These are phyloP conservation scores for Coemansia sp. DNA, from an alignment of 192 early-diverging fungal genomes.

Conservation along the genomic window DNA sequence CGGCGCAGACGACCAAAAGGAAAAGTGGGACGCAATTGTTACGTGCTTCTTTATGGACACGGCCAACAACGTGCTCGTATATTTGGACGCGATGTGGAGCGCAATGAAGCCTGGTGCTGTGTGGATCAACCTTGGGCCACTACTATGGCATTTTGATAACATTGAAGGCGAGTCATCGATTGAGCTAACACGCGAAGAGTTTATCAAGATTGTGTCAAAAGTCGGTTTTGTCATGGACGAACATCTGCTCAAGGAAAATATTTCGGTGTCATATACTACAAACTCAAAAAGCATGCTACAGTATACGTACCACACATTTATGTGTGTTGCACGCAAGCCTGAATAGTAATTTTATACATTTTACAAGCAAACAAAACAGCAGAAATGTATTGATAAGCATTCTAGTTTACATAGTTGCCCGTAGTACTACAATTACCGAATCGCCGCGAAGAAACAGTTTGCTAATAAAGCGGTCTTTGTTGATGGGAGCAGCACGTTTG, in stretches of 20 bases:
- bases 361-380: too few species aligned
- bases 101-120: conserved; percentile 72
- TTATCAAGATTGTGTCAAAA: conserved; percentile 57
- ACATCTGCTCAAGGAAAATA: conserved; percentile 55
- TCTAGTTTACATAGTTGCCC: conserved; percentile 8
- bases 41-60: conserved; percentile 99
- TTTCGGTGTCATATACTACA: conserved; percentile 69
- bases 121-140: conserved; percentile 87
- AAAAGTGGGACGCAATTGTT: conserved; percentile 83
- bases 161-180: conserved; percentile 74
- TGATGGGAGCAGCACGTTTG: conserved; percentile 93
- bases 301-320: conserved; percentile 69
- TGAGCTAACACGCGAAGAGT: conserved; percentile 84
- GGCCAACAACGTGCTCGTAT: conserved; percentile 86
- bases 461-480: conserved; percentile 97
- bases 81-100: conserved; percentile 78
- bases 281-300: conserved; percentile 78
- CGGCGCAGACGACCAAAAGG: conserved; percentile 57
- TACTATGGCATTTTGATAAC: conserved; percentile 95
- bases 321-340: conserved; percentile 46
- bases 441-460: conserved; percentile 99
- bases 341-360: conserved; percentile 4
- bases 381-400: too few species aligned
- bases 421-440: conserved; percentile 80
- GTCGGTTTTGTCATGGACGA: conserved; percentile 73